A percentile compares a stretch with the other conserved stretches of the same genome.
phyloP scores from a whole-genome alignment of 352 stramenopile species.

The Plasmopara muralis region DNA sequence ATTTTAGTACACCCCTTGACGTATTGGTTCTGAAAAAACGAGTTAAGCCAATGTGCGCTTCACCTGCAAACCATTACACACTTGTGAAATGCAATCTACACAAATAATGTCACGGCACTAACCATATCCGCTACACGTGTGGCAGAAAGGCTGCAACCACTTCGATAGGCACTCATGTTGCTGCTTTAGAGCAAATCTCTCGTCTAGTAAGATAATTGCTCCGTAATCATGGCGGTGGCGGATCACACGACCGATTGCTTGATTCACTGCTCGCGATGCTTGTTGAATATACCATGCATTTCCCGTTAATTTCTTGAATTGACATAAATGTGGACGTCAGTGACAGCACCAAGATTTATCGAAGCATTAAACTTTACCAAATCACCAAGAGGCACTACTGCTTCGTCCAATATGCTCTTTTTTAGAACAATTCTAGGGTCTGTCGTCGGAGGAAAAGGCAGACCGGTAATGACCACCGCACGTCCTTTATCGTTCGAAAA shows the following conservation, averaged over 20 bases:
- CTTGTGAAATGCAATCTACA: conserved; percentile 3
- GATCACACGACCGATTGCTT: conserved; percentile 98
- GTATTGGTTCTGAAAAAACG: conserved; percentile 82
- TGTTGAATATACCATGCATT: conserved; percentile 99
- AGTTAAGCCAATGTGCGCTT: conserved; percentile 76
- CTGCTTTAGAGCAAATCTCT: conserved; percentile 89
- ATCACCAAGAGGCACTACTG: conserved; percentile 46
- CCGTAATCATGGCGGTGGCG: conserved; percentile 97
- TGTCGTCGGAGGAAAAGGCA: conserved; percentile 96
- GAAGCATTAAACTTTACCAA: conserved; percentile 27
- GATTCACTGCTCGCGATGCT: conserved; percentile 96
- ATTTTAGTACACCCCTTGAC: conserved; percentile 23
- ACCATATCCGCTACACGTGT: conserved; percentile 63
- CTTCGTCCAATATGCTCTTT: conserved; percentile 92
- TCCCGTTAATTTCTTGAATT: conserved; percentile 82
- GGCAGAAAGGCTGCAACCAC: conserved; percentile 89
- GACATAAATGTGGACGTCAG: conserved; percentile 4
- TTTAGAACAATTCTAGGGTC: conserved; percentile 98
- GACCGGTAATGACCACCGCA: conserved; percentile 97
- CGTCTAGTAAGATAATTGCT: conserved; percentile 96
- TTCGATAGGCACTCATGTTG: conserved; percentile 92
- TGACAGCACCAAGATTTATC: neutral
- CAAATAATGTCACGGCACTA: conserved; percentile 3
- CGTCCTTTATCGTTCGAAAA: conserved; percentile 97
- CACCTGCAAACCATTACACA: conserved; percentile 30